phyloP scores from a whole-genome alignment of 345 rosid species.

The Kernera saxatilis region DNA sequence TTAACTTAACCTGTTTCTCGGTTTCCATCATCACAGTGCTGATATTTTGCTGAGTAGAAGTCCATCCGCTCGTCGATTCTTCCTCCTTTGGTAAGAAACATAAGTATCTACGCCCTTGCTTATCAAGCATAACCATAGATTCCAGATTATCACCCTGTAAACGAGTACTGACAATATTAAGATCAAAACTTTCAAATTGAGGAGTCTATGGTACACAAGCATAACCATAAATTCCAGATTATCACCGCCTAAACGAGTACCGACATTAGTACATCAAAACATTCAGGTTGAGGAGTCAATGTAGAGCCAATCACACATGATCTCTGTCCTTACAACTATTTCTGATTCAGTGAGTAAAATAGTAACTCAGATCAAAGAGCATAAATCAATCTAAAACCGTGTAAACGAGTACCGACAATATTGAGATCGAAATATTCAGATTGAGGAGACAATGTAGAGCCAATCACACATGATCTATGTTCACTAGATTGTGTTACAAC shows the following conservation, averaged over 20 bases:
- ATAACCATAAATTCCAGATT: no score
- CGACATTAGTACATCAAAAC: background rate
- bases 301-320: background rate
- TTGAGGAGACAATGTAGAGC: background rate
- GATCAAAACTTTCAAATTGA: no score
- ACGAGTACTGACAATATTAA: no score
- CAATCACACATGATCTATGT: background rate
- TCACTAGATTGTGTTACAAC: background rate
- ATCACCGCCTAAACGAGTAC: no score
- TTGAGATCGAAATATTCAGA: background rate
- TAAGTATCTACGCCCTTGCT: constrained; percentile 49
- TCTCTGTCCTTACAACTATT: background rate
- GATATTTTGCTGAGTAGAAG: constrained; percentile 42
- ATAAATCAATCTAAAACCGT: no score
- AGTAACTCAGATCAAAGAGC: background rate
- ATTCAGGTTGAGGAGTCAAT: background rate
- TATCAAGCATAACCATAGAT: constrained; percentile 59
- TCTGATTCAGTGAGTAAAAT: background rate
- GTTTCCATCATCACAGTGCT: constrained; percentile 81
- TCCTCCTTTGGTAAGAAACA: constrained; percentile 89
- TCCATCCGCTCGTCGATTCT: constrained; percentile 46
- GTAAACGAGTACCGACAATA: no score
- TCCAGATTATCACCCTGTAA: constrained; percentile 71
- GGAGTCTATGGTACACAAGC: no score
- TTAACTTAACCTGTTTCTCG: constrained; percentile 59